Conservation (phyloP, 192 early-diverging fungal genomes). For the Borealophlyctis nickersoniae region DNA sequence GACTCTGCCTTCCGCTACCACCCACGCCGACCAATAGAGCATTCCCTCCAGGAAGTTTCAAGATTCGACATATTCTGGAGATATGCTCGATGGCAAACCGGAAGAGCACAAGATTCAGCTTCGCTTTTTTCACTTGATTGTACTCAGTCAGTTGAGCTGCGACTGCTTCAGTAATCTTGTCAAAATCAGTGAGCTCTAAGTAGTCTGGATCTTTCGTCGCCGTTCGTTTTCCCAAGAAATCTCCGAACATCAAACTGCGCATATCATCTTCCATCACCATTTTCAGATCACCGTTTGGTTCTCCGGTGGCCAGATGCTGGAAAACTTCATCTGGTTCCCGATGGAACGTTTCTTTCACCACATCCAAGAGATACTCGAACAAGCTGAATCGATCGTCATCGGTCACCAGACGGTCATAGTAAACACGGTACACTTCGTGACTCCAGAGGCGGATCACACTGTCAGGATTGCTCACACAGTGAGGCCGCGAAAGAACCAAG, state of each 20-base stretch:
- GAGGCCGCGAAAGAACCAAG: constrained; percentile 49
- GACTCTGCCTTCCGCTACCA: constrained; percentile 57
- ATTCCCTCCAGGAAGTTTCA: constrained; percentile 59
- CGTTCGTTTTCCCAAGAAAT: constrained; percentile 41
- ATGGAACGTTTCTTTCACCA: constrained; percentile 44
- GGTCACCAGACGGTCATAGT: constrained; percentile 55
- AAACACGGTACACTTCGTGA: constrained; percentile 59
- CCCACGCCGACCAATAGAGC: constrained; percentile 63
- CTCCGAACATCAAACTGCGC: constrained; percentile 53
- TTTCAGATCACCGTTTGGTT: constrained; percentile 30
- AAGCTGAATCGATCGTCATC: constrained; percentile 52
- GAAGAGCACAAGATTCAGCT: constrained; percentile 59
- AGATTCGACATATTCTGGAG: constrained; percentile 53
- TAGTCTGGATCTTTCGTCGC: constrained; percentile 42
- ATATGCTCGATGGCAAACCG: constrained; percentile 66
- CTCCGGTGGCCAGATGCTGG: constrained; percentile 41
- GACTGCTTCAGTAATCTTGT: constrained; percentile 49
- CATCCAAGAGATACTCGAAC: constrained; percentile 41
- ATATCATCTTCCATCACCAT: constrained; percentile 61
- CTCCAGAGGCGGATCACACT: constrained; percentile 53
- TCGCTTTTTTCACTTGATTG: constrained; percentile 61
- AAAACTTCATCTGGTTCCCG: constrained; percentile 49
- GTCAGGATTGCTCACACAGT: constrained; percentile 35
- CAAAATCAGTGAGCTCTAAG: constrained; percentile 49
- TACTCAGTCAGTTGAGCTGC: constrained; percentile 47